These are phyloP conservation scores for Chlamydomonas schloesseri DNA, from an alignment of 139 green algal species.

Conservation along the genomic window DNA sequence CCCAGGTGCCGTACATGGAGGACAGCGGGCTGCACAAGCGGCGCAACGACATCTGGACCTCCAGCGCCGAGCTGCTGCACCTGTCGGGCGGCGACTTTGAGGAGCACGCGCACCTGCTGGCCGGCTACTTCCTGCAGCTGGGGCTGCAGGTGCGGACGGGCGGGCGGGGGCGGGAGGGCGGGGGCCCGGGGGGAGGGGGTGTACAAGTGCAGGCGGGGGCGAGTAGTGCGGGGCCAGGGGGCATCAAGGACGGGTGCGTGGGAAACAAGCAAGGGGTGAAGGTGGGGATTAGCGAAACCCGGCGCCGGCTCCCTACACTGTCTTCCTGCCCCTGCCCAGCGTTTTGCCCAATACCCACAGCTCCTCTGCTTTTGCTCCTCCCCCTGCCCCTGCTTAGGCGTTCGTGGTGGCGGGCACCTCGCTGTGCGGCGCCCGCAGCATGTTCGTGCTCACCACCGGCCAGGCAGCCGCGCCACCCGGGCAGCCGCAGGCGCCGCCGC, in stretches of 20 bases:
- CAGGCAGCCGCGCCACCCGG: neutral
- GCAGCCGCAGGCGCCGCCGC: neutral
- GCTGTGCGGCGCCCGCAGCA: slow-evolving; percentile 41
- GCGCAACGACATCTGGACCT: slow-evolving; percentile 63
- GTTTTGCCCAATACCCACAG: too few species aligned
- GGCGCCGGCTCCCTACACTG: too few species aligned
- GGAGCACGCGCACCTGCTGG: slow-evolving; percentile 74
- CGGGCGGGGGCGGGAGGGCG: neutral
- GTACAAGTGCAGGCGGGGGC: neutral
- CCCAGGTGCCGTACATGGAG: slow-evolving; percentile 61
- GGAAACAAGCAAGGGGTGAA: too few species aligned
- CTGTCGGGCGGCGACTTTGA: slow-evolving; percentile 59
- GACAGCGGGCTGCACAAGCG: slow-evolving; percentile 54
- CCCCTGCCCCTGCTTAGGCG: slow-evolving; percentile 40
- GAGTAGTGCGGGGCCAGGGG: too few species aligned
- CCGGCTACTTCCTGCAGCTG: slow-evolving; percentile 70
- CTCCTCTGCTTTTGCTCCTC: too few species aligned
- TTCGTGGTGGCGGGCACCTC: slow-evolving; percentile 70
- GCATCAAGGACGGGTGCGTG: too few species aligned
- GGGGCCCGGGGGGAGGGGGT: too few species aligned
- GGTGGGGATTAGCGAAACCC: too few species aligned
- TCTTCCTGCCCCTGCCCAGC: too few species aligned
- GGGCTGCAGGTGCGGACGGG: slow-evolving; percentile 56
- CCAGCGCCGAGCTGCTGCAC: slow-evolving; percentile 55
- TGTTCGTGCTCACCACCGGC: slow-evolving; percentile 72